Evolutionary conservation across 75 land plant species (phyloP).

Genomic region (Chamaecyparis obtusa): DNA sequence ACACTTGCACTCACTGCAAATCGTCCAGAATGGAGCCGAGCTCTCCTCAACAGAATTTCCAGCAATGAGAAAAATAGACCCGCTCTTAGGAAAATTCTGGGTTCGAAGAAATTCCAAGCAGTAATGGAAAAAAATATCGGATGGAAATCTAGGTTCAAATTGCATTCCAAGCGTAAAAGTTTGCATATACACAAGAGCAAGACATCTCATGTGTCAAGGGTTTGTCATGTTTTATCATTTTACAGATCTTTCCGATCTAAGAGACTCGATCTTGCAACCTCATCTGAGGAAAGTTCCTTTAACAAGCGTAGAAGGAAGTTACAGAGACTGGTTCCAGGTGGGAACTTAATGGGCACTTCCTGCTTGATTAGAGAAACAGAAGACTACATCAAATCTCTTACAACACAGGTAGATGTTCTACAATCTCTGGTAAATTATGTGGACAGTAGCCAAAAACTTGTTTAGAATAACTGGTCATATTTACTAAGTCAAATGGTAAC

Average conservation of each 20-base stretch:
- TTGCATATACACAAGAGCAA: background rate
- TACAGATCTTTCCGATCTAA: background rate
- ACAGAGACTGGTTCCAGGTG: constrained; percentile 1
- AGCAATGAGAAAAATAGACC: background rate
- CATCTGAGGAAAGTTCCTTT: background rate
- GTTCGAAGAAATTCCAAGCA: background rate
- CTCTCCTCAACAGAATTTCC: background rate
- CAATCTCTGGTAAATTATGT: background rate
- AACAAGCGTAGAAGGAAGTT: background rate
- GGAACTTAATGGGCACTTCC: background rate
- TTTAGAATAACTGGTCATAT: too few relatives aligned
- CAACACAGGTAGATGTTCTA: constrained; percentile 8
- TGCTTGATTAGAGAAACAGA: constrained; percentile 2
- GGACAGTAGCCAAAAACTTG: background rate
- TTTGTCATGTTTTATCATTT: background rate
- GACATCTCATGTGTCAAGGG: background rate
- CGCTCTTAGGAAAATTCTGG: background rate
- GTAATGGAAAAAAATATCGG: background rate
- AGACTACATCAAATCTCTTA: background rate
- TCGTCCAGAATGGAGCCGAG: background rate
- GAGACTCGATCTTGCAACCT: background rate
- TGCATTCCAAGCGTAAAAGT: background rate
- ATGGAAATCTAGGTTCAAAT: background rate
- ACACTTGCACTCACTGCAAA: background rate
- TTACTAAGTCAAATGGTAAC: too few relatives aligned